phyloP scores from a whole-genome alignment of 1,284 basidiomycete genomes.

The Microbotryum violaceum region DNA sequence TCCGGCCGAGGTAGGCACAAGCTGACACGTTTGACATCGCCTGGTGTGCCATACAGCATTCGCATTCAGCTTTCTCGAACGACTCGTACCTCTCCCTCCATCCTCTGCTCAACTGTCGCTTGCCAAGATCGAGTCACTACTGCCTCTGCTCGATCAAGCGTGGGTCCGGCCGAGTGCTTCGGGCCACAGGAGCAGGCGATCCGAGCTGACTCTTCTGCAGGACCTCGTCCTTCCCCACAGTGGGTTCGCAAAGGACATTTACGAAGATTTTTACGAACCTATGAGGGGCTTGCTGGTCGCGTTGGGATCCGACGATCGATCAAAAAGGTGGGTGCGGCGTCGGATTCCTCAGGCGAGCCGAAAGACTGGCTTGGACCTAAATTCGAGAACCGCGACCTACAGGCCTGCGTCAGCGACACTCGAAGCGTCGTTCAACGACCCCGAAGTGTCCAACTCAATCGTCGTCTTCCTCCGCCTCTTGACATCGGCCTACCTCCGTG shows the following conservation, averaged over 20 bases:
- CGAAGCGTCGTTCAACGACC: slow-evolving; percentile 52
- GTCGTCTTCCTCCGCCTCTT: slow-evolving; percentile 67
- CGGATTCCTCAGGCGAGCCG: background rate
- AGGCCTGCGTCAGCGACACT: slow-evolving; percentile 45
- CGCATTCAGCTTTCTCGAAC: slow-evolving; percentile 59
- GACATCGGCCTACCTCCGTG: slow-evolving; percentile 71
- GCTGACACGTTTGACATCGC: slow-evolving; percentile 2
- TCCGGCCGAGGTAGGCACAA: background rate
- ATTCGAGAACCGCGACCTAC: slow-evolving; percentile 7
- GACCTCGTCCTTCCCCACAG: slow-evolving; percentile 18
- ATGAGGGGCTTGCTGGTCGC: slow-evolving; percentile 10
- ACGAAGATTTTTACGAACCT: slow-evolving; percentile 50
- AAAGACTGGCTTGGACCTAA: too few relatives aligned
- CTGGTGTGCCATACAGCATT: slow-evolving; percentile 47
- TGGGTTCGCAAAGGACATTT: slow-evolving; percentile 59
- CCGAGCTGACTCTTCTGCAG: too few relatives aligned
- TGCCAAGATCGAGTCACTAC: slow-evolving; percentile 51
- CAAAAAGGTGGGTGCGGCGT: too few relatives aligned
- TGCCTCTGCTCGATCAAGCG: slow-evolving; percentile 50
- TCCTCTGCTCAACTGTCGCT: slow-evolving; percentile 51
- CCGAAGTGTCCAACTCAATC: slow-evolving; percentile 45
- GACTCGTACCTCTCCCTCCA: slow-evolving; percentile 49
- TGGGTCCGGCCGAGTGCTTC: too few relatives aligned
- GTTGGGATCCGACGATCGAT: slow-evolving; percentile 8
- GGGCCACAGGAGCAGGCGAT: too few relatives aligned